Evolutionary conservation across 352 stramenopile genomes (phyloP).

Genomic region (Globisporangium irregulare): DNA sequence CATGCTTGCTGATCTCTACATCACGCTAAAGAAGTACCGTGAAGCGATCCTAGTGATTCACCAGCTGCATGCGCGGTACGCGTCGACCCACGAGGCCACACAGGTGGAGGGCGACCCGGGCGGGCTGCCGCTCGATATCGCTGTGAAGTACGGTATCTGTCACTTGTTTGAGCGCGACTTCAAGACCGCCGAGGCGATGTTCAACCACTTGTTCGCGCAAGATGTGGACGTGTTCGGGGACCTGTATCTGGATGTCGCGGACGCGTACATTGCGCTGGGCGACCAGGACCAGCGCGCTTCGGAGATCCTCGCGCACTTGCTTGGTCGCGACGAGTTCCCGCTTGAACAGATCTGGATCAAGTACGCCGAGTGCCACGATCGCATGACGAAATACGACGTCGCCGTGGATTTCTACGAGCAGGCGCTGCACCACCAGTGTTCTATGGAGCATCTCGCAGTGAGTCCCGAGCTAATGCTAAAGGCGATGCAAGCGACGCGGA

Average conservation of each 20-base stretch:
- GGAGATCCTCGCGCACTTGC: constrained; percentile 62
- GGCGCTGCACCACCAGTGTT: constrained; percentile 49
- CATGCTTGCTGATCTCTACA: constrained; percentile 86
- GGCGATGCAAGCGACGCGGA: constrained; percentile 60
- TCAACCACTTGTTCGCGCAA: constrained; percentile 79
- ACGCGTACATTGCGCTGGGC: constrained; percentile 72
- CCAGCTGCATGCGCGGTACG: constrained; percentile 64
- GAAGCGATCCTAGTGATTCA: constrained; percentile 81
- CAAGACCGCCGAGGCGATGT: constrained; percentile 73
- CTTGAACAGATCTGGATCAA: constrained; percentile 83
- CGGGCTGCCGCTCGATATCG: constrained; percentile 79
- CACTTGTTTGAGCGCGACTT: constrained; percentile 77
- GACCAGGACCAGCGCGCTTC: constrained; percentile 65
- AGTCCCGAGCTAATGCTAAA: constrained; percentile 67
- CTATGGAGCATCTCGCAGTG: constrained; percentile 44
- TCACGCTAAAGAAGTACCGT: constrained; percentile 81
- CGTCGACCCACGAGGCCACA: constrained; percentile 48
- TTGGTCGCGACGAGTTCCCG: constrained; percentile 65
- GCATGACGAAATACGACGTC: constrained; percentile 54
- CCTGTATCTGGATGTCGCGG: constrained; percentile 79
- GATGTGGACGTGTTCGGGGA: constrained; percentile 84
- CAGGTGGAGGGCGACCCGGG: constrained; percentile 64
- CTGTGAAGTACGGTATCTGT: constrained; percentile 86
- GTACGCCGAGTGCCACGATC: constrained; percentile 72
- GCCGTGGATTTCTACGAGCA: constrained; percentile 83